phyloP scores from a whole-genome alignment of 176 grass and related monocot species.

The Zoysia pacifica region DNA sequence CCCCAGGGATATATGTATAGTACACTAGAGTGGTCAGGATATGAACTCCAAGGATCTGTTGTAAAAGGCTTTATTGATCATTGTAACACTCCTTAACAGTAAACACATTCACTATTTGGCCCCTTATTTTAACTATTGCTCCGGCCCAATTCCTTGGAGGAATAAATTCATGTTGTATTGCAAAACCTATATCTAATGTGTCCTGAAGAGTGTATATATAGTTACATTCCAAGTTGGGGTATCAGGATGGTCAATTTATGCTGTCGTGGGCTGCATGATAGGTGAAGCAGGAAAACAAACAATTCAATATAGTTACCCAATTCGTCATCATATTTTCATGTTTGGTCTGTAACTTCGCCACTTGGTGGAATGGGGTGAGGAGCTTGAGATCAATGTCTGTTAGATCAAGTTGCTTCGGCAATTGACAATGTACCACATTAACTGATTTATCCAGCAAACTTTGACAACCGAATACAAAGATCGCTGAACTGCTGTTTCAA shows the following conservation, averaged over 20 bases:
- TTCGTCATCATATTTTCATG: background rate
- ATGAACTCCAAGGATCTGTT: constrained; percentile 56
- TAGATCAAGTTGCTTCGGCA: background rate
- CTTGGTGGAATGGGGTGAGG: background rate
- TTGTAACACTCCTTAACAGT: constrained; percentile 55
- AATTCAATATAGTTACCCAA: background rate
- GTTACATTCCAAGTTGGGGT: background rate
- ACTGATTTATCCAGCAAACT: background rate
- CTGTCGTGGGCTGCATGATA: background rate
- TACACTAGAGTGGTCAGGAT: constrained; percentile 70
- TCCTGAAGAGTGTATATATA: background rate
- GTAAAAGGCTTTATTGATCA: constrained; percentile 55
- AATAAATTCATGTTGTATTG: constrained; percentile 18
- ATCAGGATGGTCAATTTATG: background rate
- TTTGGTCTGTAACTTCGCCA: background rate
- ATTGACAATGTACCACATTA: background rate
- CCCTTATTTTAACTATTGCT: constrained; percentile 10
- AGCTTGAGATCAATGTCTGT: background rate
- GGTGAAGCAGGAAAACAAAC: background rate
- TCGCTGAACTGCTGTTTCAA: background rate
- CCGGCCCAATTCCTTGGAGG: constrained; percentile 31
- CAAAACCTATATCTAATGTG: background rate
- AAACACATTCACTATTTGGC: constrained; percentile 21
- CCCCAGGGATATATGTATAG: constrained; percentile 61
- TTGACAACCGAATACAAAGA: background rate